Percentiles rank a stretch among this genome's conserved stretches.
Conservation (phyloP, 108 stramenopile genomes). For the Epithemia pelagica region DNA sequence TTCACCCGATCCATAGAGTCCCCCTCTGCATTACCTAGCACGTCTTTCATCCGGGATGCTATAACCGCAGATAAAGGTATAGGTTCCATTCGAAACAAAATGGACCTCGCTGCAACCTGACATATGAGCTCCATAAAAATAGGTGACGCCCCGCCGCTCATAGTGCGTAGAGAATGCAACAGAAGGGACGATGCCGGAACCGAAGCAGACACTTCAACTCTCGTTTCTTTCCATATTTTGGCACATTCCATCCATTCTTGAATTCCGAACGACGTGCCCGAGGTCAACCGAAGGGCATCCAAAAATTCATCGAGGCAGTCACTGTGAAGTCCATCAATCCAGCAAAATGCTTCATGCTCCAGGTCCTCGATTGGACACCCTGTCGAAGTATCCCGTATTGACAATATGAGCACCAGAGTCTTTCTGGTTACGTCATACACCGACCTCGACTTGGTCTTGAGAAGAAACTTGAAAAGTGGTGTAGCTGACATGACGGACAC, state of each 20-base stretch:
- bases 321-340: constrained; percentile 26
- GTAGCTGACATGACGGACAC: neutral
- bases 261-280: neutral
- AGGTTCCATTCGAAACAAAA: constrained; percentile 28
- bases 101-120: constrained; percentile 32
- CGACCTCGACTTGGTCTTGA: neutral
- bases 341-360: constrained; percentile 9
- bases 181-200: constrained; percentile 27
- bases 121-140: constrained; percentile 21
- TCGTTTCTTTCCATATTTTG: constrained; percentile 3
- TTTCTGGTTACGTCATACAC: neutral
- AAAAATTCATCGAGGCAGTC: constrained; percentile 10
- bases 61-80: constrained; percentile 36
- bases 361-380: neutral
- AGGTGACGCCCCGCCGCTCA: constrained; percentile 4
- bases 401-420: neutral
- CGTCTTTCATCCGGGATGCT: neutral
- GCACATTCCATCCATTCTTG: constrained; percentile 2
- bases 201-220: neutral
- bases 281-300: neutral
- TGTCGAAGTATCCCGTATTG: neutral
- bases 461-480: neutral
- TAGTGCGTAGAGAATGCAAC: constrained; percentile 15
- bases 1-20: no score
- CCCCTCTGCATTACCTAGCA: no score